Conservation (phyloP, 495 filamentous ascomycete species). For the Penicillium soppii region DNA sequence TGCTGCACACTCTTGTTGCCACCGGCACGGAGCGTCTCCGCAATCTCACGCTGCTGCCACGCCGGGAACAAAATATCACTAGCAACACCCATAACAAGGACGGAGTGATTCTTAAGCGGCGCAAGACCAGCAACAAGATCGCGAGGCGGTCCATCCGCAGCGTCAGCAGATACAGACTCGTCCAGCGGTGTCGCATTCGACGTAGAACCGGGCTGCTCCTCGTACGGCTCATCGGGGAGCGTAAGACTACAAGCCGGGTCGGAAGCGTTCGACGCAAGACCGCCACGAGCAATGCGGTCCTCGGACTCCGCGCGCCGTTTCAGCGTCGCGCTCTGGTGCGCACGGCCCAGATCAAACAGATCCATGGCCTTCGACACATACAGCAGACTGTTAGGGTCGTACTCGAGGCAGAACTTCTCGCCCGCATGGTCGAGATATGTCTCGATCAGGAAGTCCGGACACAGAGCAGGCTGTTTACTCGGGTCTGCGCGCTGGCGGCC, state of each 20-base stretch:
- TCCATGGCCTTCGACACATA: conserved; percentile 99
- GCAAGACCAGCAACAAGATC: conserved; percentile 79
- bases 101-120: conserved; percentile 68
- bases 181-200: conserved; percentile 27
- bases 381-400: conserved; percentile 92
- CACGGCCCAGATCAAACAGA: conserved; percentile 84
- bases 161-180: conserved; percentile 16
- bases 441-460: conserved; percentile 96
- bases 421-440: conserved; percentile 98
- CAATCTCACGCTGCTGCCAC: conserved; percentile 97
- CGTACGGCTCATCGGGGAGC: conserved; percentile 79
- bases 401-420: conserved; percentile 98
- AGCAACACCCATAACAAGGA: conserved; percentile 88
- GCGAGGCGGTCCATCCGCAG: conserved; percentile 51
- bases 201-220: conserved; percentile 63
- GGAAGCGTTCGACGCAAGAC: conserved; percentile 16
- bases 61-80: conserved; percentile 97
- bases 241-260: conserved; percentile 73
- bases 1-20: conserved; percentile 83
- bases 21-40: conserved; percentile 69
- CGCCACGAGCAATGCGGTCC: conserved; percentile 44
- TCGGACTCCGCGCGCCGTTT: conserved; percentile 49
- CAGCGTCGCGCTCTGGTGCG: conserved; percentile 56
- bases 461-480: conserved; percentile 82
- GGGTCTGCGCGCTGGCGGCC: conserved; percentile 85